Base-by-base conservation (phyloP, 176 grass and related monocot species). In the Aegilops speltoides region DNA sequence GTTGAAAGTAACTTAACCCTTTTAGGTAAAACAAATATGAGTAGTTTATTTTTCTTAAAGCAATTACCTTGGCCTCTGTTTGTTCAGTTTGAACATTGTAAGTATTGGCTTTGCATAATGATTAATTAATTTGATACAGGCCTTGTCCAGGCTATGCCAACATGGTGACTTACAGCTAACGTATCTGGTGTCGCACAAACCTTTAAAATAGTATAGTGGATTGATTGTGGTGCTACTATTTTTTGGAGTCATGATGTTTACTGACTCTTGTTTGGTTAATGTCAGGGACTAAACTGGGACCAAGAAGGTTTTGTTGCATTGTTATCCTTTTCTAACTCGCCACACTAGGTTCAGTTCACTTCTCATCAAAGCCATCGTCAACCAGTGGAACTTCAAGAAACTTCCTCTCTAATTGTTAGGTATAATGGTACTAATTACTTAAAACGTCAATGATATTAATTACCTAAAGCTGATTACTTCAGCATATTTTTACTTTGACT, bases 271-370 rank as follows among this genome's bases (percentile, higher is more conserved):
- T 89, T 87, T 82, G 76, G 81, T 79, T 73, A 78, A n/a, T 86
- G 23, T 41, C 77, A 98, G 96, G 96, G 93, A 76, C 86, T 82
- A 57, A 89, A 89, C 73, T 98, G 96, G 96, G 93, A 96, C 33
- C 91, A 90, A 64, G 91, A 98, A 89, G 93, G 88, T 7, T 91
- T 29, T 84, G 83, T 86, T 76, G 91, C 89, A 77, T 72, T 98
- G 50, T 86, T 98, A 60, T 92, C 93, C n/a, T 98, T 98, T 87
- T 95, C 93, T 77, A 87, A 92, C 54, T 98, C 93, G 88, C 84
- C 12, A 98, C 89, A 78, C 77, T 95, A 34, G 96, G 90, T 82
- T 95, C 93, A 87, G 65, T 98, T 91, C 93, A 98, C 79, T 94
- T 98, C 78, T 83, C 93, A 88, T 91, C 93, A 76, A 95, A 84